Evolutionary conservation across 1,284 basidiomycete genomes (phyloP), one percentile per base, ranked within the genome.

Genomic region (Trichosporon ovoides): DNA sequence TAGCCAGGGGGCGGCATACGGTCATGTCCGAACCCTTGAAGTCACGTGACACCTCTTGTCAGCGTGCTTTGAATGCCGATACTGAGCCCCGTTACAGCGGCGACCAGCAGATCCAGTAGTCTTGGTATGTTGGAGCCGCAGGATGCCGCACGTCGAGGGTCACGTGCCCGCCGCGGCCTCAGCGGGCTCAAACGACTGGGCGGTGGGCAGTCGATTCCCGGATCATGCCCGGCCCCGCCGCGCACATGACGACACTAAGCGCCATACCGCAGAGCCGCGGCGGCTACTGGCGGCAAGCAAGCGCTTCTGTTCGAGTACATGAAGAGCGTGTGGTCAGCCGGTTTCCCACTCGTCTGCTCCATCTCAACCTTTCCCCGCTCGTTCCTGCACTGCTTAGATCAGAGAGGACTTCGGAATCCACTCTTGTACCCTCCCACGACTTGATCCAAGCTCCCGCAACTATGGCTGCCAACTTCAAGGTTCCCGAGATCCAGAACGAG

Each of bases 401-500:
- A 48, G 28, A 22, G 43, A 48, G 43, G 43, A 48, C 22, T 16
- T 31, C 16, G 16, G 13, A 48, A 14, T 16, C 6, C 36, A 12
- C 36, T 49, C 46, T 36, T 31, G 3, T 48, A 22, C 38, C 33
- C 9, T 34, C 16, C 31, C 24, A 19, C 36, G 22, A 24, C 28
- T 48, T 34, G 33, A 49, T 34, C 53, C 35, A 48, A 24, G 28
- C 28, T 31, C 50, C 53, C 55, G 61, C 53, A 52, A 68, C 65
- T 63, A 62, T 67, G 54, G 66, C 90, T 69, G 91, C 88, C 20
- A 68, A 83, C 14, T 93, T 93, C 84, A 87, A 86, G 72, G 82
- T 89, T 57, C 91, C 91, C 38, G 81, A 78, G 35, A 83, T 91
- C 72, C 83, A 88, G 59, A 97, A 97, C 86, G 93, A 96, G 79